phyloP scores from a whole-genome alignment of 1,139 yeast genomes.

The Lodderomyces theae region DNA sequence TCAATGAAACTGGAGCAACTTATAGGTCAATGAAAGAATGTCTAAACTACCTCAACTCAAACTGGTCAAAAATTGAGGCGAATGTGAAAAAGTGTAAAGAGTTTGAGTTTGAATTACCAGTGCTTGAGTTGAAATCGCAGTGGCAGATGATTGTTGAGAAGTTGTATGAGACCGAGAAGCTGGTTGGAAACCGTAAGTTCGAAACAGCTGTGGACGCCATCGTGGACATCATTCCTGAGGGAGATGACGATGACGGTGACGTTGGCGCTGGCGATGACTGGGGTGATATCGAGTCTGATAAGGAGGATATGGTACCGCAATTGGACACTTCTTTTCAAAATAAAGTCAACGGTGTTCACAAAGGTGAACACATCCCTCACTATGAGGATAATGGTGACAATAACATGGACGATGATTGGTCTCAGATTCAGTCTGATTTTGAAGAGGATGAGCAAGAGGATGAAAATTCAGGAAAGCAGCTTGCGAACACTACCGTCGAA shows the following conservation, averaged over 20 bases:
- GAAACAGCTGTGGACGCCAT: neutral
- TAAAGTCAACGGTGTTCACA: neutral
- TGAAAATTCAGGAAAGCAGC: neutral
- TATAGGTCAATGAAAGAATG: slow-evolving; percentile 9
- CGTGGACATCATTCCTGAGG: slow-evolving; percentile 1
- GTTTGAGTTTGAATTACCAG: slow-evolving; percentile 30
- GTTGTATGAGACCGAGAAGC: neutral
- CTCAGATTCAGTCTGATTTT: slow-evolving; percentile 11
- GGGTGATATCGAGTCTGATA: neutral
- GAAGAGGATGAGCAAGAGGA: slow-evolving; percentile 5
- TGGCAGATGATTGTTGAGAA: neutral
- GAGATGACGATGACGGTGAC: too few species aligned
- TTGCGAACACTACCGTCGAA: neutral
- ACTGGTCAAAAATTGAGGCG: slow-evolving; percentile 15
- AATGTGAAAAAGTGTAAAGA: slow-evolving; percentile 29
- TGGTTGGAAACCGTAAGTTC: neutral
- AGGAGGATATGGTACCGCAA: neutral
- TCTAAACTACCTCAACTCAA: slow-evolving; percentile 7
- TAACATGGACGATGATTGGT: slow-evolving; percentile 11
- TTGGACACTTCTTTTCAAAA: slow-evolving; percentile 1
- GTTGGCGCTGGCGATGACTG: too few species aligned
- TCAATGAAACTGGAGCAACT: slow-evolving; percentile 6
- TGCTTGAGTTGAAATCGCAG: slow-evolving; percentile 11
- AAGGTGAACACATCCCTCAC: too few species aligned
- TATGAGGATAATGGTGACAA: slow-evolving; percentile 4